Base-by-base conservation (phyloP, 768 basidiomycete genomes). In the Boletellus ananas region DNA sequence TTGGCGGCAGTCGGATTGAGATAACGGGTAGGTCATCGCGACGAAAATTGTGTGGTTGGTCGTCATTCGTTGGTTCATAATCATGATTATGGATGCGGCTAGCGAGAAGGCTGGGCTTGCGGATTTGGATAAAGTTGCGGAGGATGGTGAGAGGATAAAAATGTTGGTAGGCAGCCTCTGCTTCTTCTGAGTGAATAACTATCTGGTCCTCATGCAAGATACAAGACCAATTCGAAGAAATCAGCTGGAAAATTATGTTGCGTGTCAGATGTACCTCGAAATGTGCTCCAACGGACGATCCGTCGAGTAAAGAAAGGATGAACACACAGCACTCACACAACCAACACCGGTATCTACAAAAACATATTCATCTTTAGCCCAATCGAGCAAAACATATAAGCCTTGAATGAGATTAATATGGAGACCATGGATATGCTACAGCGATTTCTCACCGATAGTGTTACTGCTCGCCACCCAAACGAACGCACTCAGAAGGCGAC, bases 161-260 rank as follows among this genome's bases (percentile, higher is more conserved):
- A 57, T 86, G 77, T 62, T 87, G 85, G 49, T 70, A 79, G 0
- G 84, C 85, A 4, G 74, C 74, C 8, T 81, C 79, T 45, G 76
- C 77, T 63, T 85, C 84, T 67, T 87, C 86, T 34, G 79, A 84
- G 58, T 88, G 86, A 34, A 88, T 84, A 33, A 87, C 84, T 50
- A 88, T 84, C 54, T 84, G 77, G 43, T 71, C 69, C 55, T 87
- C 76, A 58, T 77, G 79, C 10, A 87, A 65, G 41, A 87, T 87
- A 58, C 85, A 88, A 20, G 84, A 86, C 86, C 86, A 88, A 50
- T 87, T 87, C 10, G 85, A 83, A 17, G 83, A 84, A 61, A 75
- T 72, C 12, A 78, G 74, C 85, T 87, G 52, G 18, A 47, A 50
- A 45, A 10, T 34, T 8, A 6, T 11, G 38, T 49, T 18, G 35